Evolutionary conservation across 352 stramenopile genomes (phyloP), one percentile per base, ranked within the genome.

Genomic region (Pythium vanterpoolii): DNA sequence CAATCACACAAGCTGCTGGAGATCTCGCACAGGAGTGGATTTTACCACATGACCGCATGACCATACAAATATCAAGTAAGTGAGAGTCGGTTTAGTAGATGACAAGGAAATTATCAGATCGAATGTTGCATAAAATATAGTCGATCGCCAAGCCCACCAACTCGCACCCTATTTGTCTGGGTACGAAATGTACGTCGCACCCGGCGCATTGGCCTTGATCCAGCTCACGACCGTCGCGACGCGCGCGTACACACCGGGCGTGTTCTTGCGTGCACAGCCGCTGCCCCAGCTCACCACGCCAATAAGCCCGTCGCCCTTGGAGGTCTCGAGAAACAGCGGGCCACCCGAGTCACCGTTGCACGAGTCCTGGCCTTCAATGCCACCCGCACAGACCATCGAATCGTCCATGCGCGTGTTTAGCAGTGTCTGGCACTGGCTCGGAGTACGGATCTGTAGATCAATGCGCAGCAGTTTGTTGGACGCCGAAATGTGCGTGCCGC

Each of bases 81-180:
- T n/a, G n/a, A n/a, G n/a, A n/a, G n/a, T n/a, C n/a, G n/a, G n/a
- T n/a, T n/a, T n/a, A n/a, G n/a, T n/a, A n/a, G n/a, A n/a, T n/a
- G n/a, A n/a, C n/a, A n/a, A n/a, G n/a, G n/a, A n/a, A n/a, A n/a
- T n/a, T n/a, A n/a, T n/a, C n/a, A n/a, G n/a, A n/a, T n/a, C n/a
- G n/a, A n/a, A n/a, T n/a, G n/a, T n/a, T n/a, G n/a, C n/a, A n/a
- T n/a, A n/a, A n/a, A n/a, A n/a, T n/a, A n/a, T n/a, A n/a, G n/a
- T n/a, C n/a, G n/a, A n/a, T n/a, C n/a, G n/a, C n/a, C n/a, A n/a
- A n/a, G n/a, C n/a, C n/a, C n/a, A n/a, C n/a, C n/a, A n/a, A n/a
- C n/a, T n/a, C n/a, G n/a, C n/a, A n/a, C n/a, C n/a, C n/a, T 55
- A 56, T n/a, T 56, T 46, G 49, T 56, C 49, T 6, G 49, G 49